Conservation (phyloP, 352 stramenopile genomes). For the Phytophthora sp. region DNA sequence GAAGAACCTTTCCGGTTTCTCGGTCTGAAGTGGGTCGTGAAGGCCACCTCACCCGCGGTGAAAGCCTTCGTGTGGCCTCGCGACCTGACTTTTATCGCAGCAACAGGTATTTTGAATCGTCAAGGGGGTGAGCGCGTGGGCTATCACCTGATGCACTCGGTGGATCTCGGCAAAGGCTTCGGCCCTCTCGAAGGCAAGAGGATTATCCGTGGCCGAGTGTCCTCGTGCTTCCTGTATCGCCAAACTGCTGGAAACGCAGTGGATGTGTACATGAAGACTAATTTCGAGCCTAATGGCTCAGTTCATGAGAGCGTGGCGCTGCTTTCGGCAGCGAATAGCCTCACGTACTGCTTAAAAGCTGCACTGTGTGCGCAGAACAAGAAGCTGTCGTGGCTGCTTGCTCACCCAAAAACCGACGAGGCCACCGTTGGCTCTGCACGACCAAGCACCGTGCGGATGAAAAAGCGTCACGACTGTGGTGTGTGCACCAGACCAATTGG, state of each 20-base stretch:
- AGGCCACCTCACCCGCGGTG: constrained; percentile 27
- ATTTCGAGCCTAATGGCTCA: constrained; percentile 46
- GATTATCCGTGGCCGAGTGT: constrained; percentile 48
- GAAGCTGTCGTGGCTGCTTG: constrained; percentile 54
- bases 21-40: constrained; percentile 51
- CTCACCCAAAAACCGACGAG: constrained; percentile 29
- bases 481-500: constrained; percentile 41
- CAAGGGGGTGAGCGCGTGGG: constrained; percentile 51
- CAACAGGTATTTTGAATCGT: constrained; percentile 50
- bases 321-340: constrained; percentile 35
- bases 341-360: constrained; percentile 44
- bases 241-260: constrained; percentile 43
- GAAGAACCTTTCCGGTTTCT: constrained; percentile 55
- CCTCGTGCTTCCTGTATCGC: constrained; percentile 50
- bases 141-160: constrained; percentile 61
- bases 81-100: constrained; percentile 54
- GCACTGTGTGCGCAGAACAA: constrained; percentile 53
- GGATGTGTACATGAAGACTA: constrained; percentile 58
- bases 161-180: constrained; percentile 39
- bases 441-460: constrained; percentile 14
- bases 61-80: constrained; percentile 47
- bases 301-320: constrained; percentile 35
- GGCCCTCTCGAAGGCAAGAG: constrained; percentile 35
- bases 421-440: constrained; percentile 16
- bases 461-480: constrained; percentile 35